Percentiles rank a stretch among this genome's conserved stretches.
These are phyloP conservation scores for Epichloe bromicola DNA, from an alignment of 2,329 filamentous ascomycete genomes.

Conservation along the genomic window DNA sequence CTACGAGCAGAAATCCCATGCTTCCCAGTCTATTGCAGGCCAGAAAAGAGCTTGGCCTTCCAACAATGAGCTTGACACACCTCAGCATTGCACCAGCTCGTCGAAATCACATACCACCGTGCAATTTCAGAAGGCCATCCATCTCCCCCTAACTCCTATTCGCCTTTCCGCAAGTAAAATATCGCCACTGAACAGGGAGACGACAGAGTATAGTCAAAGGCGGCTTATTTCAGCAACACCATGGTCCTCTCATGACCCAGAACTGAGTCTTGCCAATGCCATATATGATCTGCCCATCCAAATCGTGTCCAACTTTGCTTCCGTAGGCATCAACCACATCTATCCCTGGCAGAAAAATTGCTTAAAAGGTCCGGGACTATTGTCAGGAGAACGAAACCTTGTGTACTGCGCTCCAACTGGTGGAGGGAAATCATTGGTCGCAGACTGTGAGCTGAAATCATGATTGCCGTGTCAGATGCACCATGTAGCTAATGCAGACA, in stretches of 20 bases:
- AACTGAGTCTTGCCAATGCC: slow-evolving; percentile 48
- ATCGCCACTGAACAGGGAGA: slow-evolving; percentile 16
- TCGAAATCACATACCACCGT: slow-evolving; percentile 7
- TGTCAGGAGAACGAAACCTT: slow-evolving; percentile 53
- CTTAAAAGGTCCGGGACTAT: slow-evolving; percentile 51
- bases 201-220: slow-evolving; percentile 46
- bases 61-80: slow-evolving; percentile 5
- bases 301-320: slow-evolving; percentile 51
- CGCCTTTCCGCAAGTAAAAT: slow-evolving; percentile 34
- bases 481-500: slow-evolving; percentile 1
- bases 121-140: slow-evolving; percentile 22
- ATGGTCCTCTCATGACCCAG: slow-evolving; percentile 34
- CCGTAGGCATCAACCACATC: slow-evolving; percentile 56
- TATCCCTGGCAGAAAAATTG: slow-evolving; percentile 74
- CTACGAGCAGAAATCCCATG: slow-evolving; percentile 24
- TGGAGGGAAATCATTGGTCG: slow-evolving; percentile 65
- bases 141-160: slow-evolving; percentile 17
- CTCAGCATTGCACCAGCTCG: background rate
- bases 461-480: background rate
- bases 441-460: slow-evolving; percentile 32
- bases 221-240: slow-evolving; percentile 39
- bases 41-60: slow-evolving; percentile 31
- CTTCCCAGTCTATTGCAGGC: slow-evolving; percentile 30
- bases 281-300: slow-evolving; percentile 47
- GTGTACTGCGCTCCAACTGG: slow-evolving; percentile 73